A percentile compares a stretch with the other conserved stretches of the same genome.
Evolutionary conservation across 768 basidiomycete species (phyloP).

Genomic region (Pisolithus microcarpus): DNA sequence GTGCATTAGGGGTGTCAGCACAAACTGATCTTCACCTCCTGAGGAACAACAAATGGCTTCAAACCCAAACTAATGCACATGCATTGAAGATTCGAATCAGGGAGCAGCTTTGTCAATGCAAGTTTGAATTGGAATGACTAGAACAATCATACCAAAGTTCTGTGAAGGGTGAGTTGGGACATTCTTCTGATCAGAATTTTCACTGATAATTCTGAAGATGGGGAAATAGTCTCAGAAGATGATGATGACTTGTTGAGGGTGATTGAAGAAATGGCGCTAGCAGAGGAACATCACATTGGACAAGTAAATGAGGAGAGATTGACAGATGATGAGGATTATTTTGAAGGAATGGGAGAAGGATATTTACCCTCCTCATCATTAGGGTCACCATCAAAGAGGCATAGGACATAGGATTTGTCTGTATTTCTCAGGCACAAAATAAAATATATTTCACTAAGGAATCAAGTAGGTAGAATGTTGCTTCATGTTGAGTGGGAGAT

Average conservation of each 20-base stretch:
- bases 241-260: constrained; percentile 1
- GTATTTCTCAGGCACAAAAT: too few relatives aligned
- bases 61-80: constrained; percentile 12
- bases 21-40: constrained; percentile 2
- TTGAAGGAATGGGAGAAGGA: background rate
- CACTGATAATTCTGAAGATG: background rate
- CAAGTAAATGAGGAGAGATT: background rate
- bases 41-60: constrained; percentile 5
- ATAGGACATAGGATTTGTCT: background rate
- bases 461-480: too few relatives aligned
- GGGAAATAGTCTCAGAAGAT: background rate
- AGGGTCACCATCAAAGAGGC: background rate
- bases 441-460: too few relatives aligned
- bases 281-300: background rate
- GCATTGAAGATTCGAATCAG: constrained; percentile 13
- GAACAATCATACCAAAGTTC: constrained; percentile 9
- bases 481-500: too few relatives aligned
- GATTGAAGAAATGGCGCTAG: constrained; percentile 1
- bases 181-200: background rate
- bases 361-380: background rate
- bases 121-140: constrained; percentile 13
- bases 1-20: constrained; percentile 2
- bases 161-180: constrained; percentile 13
- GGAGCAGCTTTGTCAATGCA: constrained; percentile 11
- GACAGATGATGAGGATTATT: background rate